Base-by-base conservation (phyloP, 2,329 filamentous ascomycete genomes). In the Colletotrichum noveboracense region DNA sequence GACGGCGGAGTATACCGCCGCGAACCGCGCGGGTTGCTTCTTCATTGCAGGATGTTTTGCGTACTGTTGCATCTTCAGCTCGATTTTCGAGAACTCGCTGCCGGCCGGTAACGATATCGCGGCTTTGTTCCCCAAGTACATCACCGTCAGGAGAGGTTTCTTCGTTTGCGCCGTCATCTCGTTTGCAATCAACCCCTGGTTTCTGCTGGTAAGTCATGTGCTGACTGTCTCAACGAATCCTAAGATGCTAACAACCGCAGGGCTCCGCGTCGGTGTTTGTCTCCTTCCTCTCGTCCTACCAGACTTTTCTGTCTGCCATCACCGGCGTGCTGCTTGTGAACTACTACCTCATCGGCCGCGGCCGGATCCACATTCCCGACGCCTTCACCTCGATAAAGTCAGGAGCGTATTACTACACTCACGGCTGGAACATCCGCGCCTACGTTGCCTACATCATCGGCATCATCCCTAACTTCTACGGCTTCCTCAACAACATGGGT, bases 51-150 rank as follows among this genome's bases (percentile, higher is more conserved):
- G 83, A 2, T 83, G 81, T 16, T 86, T 88, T 60, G 79, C 85
- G 0, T 88, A 87, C 73, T 85, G 84, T 6, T 81, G 84, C 1
- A 82, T 89, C 30, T 87, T 88, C 73, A 84, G 84, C 10, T 80
- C 84, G 7, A 87, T 89, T 32, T 85, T 86, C n/a, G 85, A 85
- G 66, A 86, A 87, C 68, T 84, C 82, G 6, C 80, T 87, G 5
- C 83, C 85, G 24, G 85, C 84, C 0, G 85, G 85, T 6, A 84
- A 86, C n/a, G 85, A 87, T 30, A 76, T 87, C 6, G 80, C 85
- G 0, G 84, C 84, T 0, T 78, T 83, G 3, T 85, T 86, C 10
- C 85, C 84, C 52, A 81, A 80, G 66, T 85, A 80, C 73, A 80
- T 86, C 72, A 85, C 85, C 67, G 85, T 86, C 21, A 82, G 84